These are phyloP conservation scores for Calonectria crousiana DNA, from an alignment of 2,329 filamentous ascomycete genomes.

Conservation along the genomic window DNA sequence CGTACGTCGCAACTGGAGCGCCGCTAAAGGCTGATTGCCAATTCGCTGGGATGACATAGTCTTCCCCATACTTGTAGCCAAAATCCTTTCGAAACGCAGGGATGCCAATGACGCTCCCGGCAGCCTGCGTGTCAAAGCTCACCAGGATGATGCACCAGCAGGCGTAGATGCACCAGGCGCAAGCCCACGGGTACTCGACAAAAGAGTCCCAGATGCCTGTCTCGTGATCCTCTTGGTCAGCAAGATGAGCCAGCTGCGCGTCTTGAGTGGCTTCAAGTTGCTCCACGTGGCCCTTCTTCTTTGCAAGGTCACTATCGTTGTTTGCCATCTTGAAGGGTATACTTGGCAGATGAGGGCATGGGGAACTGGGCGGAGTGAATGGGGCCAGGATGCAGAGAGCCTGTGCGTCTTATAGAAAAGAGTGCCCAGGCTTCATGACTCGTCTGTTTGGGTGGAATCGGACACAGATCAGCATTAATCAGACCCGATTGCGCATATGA, in stretches of 20 bases:
- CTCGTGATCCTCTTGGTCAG: slow-evolving; percentile 31
- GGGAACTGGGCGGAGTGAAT: not conserved
- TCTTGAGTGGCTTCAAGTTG: slow-evolving; percentile 24
- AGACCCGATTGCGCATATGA: not conserved
- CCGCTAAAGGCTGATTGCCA: slow-evolving; percentile 23
- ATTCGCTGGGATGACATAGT: slow-evolving; percentile 1
- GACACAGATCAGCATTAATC: not conserved
- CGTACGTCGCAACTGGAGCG: slow-evolving; percentile 5
- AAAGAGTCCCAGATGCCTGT: slow-evolving; percentile 24
- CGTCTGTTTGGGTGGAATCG: not conserved
- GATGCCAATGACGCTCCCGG: slow-evolving; percentile 15
- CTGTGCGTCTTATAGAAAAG: not conserved
- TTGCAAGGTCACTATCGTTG: not conserved
- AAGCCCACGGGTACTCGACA: slow-evolving; percentile 16
- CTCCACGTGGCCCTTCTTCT: slow-evolving; percentile 2
- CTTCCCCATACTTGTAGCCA: not conserved
- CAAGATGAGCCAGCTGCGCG: slow-evolving; percentile 18
- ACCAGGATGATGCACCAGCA: slow-evolving; percentile 10
- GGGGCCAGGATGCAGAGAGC: not conserved
- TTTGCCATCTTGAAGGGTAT: not conserved
- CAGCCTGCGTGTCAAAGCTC: slow-evolving; percentile 12
- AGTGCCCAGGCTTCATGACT: not conserved
- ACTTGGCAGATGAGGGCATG: not conserved
- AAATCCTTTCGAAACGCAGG: slow-evolving; percentile 18
- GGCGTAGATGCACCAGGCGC: slow-evolving; percentile 16